These are phyloP conservation scores for Caloboletus inedulis DNA, from an alignment of 1,284 basidiomycete species.

Conservation along the genomic window DNA sequence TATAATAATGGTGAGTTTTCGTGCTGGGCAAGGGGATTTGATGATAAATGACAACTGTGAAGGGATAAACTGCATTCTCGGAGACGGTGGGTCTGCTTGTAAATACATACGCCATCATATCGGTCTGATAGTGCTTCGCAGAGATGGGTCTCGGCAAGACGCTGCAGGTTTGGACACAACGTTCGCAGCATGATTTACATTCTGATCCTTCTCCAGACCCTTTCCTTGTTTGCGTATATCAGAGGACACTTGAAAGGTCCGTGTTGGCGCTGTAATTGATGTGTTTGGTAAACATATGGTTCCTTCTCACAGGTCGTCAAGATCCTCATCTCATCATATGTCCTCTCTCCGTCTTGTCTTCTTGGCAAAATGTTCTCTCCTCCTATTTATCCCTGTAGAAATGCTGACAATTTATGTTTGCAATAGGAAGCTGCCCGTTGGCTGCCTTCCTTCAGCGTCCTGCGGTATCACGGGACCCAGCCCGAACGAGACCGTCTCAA, in stretches of 20 bases:
- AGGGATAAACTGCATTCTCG: slow-evolving; percentile 61
- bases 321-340: slow-evolving; percentile 60
- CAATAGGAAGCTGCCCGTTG: slow-evolving; percentile 51
- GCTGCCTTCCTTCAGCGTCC: slow-evolving; percentile 47
- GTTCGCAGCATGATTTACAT: not conserved
- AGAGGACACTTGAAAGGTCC: slow-evolving; percentile 42
- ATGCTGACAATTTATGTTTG: not conserved
- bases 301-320: slow-evolving; percentile 26
- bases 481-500: slow-evolving; percentile 50
- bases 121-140: slow-evolving; percentile 22
- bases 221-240: slow-evolving; percentile 57
- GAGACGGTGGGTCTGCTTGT: slow-evolving; percentile 45
- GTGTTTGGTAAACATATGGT: not conserved
- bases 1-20: slow-evolving; percentile 48
- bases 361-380: slow-evolving; percentile 46
- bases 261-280: not conserved
- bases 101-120: not conserved
- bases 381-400: not conserved
- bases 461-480: slow-evolving; percentile 51
- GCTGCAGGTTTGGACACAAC: slow-evolving; percentile 43
- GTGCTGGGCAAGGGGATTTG: not conserved
- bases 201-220: slow-evolving; percentile 38
- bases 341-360: slow-evolving; percentile 57
- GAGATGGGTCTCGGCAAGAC: slow-evolving; percentile 66
- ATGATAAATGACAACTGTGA: not conserved